These are phyloP conservation scores for Papiliotrema fonsecae DNA, from an alignment of 1,284 basidiomycete species.

Conservation along the genomic window DNA sequence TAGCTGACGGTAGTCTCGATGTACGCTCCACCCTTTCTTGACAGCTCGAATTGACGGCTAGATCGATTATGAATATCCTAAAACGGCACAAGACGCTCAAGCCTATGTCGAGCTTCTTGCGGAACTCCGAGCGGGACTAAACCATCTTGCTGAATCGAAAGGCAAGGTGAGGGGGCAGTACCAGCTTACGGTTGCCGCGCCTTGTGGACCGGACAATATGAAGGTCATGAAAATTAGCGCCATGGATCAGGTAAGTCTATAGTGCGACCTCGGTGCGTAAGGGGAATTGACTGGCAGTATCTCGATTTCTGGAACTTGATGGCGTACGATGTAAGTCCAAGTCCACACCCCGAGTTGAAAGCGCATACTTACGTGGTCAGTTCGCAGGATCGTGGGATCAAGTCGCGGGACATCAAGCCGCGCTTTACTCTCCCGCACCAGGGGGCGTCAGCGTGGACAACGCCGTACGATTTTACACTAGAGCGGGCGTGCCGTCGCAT, in stretches of 20 bases:
- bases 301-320: slow-evolving; percentile 88
- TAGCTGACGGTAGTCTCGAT: background rate
- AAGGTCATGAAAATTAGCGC: slow-evolving; percentile 61
- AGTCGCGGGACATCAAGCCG: slow-evolving; percentile 72
- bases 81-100: slow-evolving; percentile 47
- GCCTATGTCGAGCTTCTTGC: slow-evolving; percentile 51
- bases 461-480: slow-evolving; percentile 63
- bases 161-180: slow-evolving; percentile 42
- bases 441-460: slow-evolving; percentile 61
- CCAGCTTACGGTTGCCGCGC: slow-evolving; percentile 64
- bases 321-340: slow-evolving; percentile 67
- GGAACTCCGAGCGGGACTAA: slow-evolving; percentile 48
- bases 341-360: background rate
- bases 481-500: slow-evolving; percentile 61
- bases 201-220: slow-evolving; percentile 69
- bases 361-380: slow-evolving; percentile 11
- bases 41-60: too few species aligned
- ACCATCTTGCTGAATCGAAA: slow-evolving; percentile 41
- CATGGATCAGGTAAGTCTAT: slow-evolving; percentile 56
- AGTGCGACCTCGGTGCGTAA: too few species aligned
- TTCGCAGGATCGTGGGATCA: slow-evolving; percentile 49
- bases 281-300: slow-evolving; percentile 18
- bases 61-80: slow-evolving; percentile 54
- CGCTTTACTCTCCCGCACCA: slow-evolving; percentile 55
- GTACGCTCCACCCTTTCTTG: too few species aligned